Base-by-base conservation (phyloP, 2,329 filamentous ascomycete genomes). In the Penicillium sp. region DNA sequence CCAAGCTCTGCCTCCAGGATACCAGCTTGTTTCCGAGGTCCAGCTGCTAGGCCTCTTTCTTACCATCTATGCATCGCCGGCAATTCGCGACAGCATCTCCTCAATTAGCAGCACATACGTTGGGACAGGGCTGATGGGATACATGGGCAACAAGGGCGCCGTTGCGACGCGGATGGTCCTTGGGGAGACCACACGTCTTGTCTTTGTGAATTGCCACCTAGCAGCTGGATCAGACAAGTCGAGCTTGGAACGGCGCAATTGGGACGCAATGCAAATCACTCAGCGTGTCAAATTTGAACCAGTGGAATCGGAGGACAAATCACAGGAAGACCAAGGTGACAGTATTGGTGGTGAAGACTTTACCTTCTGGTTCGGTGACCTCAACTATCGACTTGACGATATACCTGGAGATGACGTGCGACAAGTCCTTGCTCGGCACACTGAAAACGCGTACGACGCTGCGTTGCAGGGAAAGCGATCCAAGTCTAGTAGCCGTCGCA, bases 101-200 rank as follows among this genome's bases (percentile, higher is more conserved):
- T 90, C 91, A 50, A 86, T 96, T 66, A 96, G 91, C 75, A 92
- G 89, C 1, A 87, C 87, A 4, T 89, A 86, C 58, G 89, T 98
- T 7, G 94, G 93, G 0, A 99, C 95, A 0, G 95, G 95, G 0
- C 76, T 98, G 44, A 85, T 96, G 76, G 94, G 94, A 0, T 96
- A 96, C 70, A 89, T 97, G 80, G 95, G 95, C 10, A 99, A 99
- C 75, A 99, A 99, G 74, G 95, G 95, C 1, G 94, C 91, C 4
- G 89, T 96, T 0, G 86, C 89, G 3, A 89, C 90, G 4, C 85
- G 94, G 19, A 80, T 99, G 4, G 82, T 99, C 0, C 79, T 99
- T 0, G 95, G 94, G 2, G 95, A 97, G 73, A 92, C 92, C 0
- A 97, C 95, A 0, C 85, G 89, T 33, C 78, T 99, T 56, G 89